A percentile compares a stretch with the other conserved stretches of the same genome.
Conservation (phyloP, 306 rosid species). For the Arachis stenosperma region DNA sequence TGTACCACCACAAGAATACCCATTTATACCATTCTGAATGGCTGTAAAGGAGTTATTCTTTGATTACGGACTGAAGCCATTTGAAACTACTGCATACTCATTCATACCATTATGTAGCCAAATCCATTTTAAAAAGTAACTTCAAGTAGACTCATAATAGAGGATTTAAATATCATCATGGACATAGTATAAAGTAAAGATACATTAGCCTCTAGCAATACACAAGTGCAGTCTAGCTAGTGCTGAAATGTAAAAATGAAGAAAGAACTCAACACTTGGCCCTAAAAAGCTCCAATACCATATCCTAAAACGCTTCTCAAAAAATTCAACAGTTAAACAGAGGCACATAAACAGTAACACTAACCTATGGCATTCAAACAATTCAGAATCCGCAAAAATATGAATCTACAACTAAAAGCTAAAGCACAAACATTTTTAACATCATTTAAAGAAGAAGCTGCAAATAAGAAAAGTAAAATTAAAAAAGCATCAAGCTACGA, state of each 20-base stretch:
- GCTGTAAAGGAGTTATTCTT: no score
- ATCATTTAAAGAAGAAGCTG: neutral
- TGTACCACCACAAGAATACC: neutral
- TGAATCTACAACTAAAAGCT: neutral
- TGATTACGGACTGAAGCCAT: neutral
- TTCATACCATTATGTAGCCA: neutral
- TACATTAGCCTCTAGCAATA: no score
- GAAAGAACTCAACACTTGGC: no score
- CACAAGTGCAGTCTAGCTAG: no score
- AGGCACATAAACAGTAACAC: no score
- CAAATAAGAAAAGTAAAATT: neutral
- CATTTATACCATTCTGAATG: no score
- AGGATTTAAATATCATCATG: neutral
- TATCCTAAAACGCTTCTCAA: no score
- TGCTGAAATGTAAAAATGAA: no score
- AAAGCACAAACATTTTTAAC: conserved; percentile 9
- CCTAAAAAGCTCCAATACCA: no score
- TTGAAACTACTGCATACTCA: neutral
- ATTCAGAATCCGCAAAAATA: conserved; percentile 3
- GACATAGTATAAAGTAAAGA: no score
- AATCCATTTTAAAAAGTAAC: conserved; percentile 12
- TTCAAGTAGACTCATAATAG: neutral
- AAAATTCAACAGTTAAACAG: no score
- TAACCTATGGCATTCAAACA: no score
- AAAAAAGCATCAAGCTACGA: conserved; percentile 29